phyloP scores from a whole-genome alignment of 345 rosid species.

The Eucalyptus globulus region DNA sequence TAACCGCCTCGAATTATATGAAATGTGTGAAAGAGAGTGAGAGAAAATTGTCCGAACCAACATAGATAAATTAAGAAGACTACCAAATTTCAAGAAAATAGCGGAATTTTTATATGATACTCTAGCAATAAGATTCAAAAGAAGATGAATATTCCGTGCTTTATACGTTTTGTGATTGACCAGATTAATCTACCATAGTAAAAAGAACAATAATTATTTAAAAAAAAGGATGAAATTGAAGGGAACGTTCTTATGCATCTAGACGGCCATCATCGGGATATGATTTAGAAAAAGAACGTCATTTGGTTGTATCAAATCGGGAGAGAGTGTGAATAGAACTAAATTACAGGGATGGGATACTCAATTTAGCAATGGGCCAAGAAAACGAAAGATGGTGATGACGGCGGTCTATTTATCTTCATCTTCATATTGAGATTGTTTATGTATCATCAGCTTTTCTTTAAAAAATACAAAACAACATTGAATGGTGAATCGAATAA shows the following conservation, averaged over 20 bases:
- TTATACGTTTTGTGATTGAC: too few species aligned
- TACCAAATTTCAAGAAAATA: neutral
- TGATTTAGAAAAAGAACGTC: too few species aligned
- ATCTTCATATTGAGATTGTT: too few species aligned
- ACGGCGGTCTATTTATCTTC: too few species aligned
- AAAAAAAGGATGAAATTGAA: neutral
- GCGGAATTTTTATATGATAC: neutral
- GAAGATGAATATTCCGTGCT: neutral
- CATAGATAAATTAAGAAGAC: neutral
- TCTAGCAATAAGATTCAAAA: neutral
- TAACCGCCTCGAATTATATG: neutral
- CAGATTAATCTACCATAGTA: neutral
- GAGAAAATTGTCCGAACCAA: neutral
- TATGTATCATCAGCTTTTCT: too few species aligned
- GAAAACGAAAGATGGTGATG: too few species aligned
- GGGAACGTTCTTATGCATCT: neutral
- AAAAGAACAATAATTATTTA: neutral
- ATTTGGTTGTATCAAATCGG: too few species aligned
- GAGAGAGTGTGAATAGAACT: too few species aligned
- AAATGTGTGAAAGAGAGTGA: neutral
- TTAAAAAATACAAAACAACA: too few species aligned
- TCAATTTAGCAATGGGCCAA: too few species aligned
- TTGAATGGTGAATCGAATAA: too few species aligned
- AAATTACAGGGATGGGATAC: neutral
- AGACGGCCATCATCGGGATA: neutral